Percentiles rank a stretch among this genome's conserved stretches.
These are phyloP conservation scores for Blastobotrys elegans DNA, from an alignment of 1,139 yeast species.

Conservation along the genomic window DNA sequence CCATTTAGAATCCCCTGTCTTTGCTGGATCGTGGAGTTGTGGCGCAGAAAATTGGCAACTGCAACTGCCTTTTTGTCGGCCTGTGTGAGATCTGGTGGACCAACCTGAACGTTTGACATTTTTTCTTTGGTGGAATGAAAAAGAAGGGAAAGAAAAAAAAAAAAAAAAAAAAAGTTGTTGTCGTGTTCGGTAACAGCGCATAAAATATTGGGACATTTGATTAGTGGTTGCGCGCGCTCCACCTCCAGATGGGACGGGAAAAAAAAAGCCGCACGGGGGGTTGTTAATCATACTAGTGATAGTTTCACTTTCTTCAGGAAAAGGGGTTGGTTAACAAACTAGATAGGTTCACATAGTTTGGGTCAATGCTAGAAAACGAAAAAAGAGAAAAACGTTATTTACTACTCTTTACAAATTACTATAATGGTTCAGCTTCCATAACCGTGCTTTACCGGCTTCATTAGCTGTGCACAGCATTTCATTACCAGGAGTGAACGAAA, in stretches of 20 bases:
- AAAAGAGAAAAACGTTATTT: background rate
- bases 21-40: constrained; percentile 61
- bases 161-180: background rate
- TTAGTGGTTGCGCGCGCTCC: too few species aligned
- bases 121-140: background rate
- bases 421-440: constrained; percentile 86
- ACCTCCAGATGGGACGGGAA: too few species aligned
- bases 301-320: too few species aligned
- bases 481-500: constrained; percentile 71
- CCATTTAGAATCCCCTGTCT: constrained; percentile 75
- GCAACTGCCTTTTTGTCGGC: constrained; percentile 47
- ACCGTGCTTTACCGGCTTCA: constrained; percentile 82
- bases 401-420: background rate
- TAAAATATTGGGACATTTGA: too few species aligned
- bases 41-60: constrained; percentile 67
- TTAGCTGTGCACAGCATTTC: constrained; percentile 88
- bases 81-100: constrained; percentile 34
- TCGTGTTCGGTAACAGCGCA: background rate
- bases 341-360: too few species aligned
- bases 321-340: too few species aligned
- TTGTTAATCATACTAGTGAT: too few species aligned
- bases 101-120: constrained; percentile 26
- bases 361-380: too few species aligned
- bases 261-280: too few species aligned
- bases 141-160: background rate